Evolutionary conservation across 2,329 filamentous ascomycete species (phyloP).

Genomic region (Cladosporium sp.): DNA sequence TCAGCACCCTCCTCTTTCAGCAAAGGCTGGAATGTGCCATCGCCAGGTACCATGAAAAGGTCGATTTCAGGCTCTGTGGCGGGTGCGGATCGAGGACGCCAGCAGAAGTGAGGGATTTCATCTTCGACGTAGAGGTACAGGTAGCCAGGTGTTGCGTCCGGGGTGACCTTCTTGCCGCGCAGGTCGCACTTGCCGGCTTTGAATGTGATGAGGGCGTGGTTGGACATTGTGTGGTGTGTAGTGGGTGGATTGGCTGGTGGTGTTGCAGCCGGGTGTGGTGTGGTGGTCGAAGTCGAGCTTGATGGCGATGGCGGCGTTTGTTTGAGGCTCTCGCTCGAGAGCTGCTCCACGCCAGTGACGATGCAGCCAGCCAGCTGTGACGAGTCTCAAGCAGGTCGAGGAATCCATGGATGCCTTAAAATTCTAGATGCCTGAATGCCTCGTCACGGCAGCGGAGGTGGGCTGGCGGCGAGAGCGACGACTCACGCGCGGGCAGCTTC

Average conservation of each 20-base stretch:
- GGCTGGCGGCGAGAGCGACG: no score
- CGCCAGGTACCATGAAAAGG: conserved; percentile 86
- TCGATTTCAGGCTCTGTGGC: conserved; percentile 76
- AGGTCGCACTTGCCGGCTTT: conserved; percentile 84
- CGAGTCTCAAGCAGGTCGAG: background rate
- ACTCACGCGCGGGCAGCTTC: background rate
- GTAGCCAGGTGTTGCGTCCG: conserved; percentile 71
- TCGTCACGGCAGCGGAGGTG: no score
- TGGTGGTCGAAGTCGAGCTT: background rate
- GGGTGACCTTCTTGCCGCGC: conserved; percentile 62
- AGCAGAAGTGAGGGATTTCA: conserved; percentile 95
- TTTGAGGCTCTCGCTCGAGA: background rate
- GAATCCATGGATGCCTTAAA: no score
- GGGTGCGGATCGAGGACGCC: conserved; percentile 73
- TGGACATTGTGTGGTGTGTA: conserved; percentile 60
- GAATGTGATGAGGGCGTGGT: conserved; percentile 85
- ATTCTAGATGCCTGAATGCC: background rate
- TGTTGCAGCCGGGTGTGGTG: background rate
- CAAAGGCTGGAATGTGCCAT: conserved; percentile 74
- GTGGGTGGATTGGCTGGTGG: background rate
- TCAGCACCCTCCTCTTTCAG: conserved; percentile 41
- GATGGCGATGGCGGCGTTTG: conserved; percentile 6
- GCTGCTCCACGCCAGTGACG: background rate
- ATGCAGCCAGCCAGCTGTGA: background rate
- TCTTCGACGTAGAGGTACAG: conserved; percentile 91